A percentile compares a stretch with the other conserved stretches of the same genome.
Evolutionary conservation across 768 basidiomycete species (phyloP).

Genomic region (Collybia sordida): DNA sequence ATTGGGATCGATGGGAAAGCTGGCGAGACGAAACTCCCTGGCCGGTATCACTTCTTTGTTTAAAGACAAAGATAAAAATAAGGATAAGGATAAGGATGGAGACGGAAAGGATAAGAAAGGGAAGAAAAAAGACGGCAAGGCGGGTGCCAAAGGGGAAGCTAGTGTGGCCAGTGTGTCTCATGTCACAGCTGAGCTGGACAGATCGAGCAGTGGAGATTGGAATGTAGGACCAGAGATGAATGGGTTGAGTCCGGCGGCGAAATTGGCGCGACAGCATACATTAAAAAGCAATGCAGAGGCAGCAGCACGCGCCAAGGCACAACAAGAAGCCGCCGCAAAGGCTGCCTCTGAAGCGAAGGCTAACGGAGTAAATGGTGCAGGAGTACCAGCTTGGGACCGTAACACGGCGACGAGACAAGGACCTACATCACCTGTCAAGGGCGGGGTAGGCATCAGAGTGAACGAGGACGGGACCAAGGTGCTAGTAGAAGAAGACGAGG

Average conservation of each 20-base stretch:
- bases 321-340: conserved; percentile 51
- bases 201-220: conserved; percentile 59
- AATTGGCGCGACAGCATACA: conserved; percentile 88
- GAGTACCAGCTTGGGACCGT: conserved; percentile 76
- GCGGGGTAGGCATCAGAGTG: conserved; percentile 38
- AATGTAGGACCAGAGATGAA: conserved; percentile 55
- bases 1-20: conserved; percentile 86
- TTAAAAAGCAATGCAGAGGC: conserved; percentile 85
- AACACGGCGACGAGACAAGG: conserved; percentile 68
- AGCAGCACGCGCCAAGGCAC: conserved; percentile 62
- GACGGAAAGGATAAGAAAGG: conserved; percentile 39
- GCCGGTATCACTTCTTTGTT: conserved; percentile 92
- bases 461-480: conserved; percentile 68
- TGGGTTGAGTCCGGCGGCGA: conserved; percentile 87
- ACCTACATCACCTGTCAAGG: conserved; percentile 42
- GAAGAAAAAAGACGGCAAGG: conserved; percentile 48
- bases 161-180: conserved; percentile 75
- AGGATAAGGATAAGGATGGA: conserved; percentile 35
- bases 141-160: conserved; percentile 61
- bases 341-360: conserved; percentile 33
- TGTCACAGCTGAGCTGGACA: conserved; percentile 83
- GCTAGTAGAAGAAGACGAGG: conserved; percentile 72
- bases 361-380: conserved; percentile 33
- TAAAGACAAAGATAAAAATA: conserved; percentile 79
- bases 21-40: conserved; percentile 85